Conservation (phyloP, 257 asterid species). For the Nicotiana attenuata region DNA sequence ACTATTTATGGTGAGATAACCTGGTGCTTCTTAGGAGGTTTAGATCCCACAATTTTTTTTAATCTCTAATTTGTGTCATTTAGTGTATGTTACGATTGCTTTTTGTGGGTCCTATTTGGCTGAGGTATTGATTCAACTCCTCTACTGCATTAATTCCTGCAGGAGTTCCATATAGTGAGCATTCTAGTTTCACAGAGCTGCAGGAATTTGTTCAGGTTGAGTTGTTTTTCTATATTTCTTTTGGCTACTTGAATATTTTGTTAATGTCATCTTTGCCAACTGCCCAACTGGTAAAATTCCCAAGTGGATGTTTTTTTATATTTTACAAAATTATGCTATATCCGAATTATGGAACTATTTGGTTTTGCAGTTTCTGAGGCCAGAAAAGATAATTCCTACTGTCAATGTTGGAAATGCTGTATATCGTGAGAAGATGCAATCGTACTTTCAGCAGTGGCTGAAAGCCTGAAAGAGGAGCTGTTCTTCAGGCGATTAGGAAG, state of each 20-base stretch:
- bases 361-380: conserved; percentile 22
- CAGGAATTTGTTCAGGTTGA: conserved; percentile 29
- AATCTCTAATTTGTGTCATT: background rate
- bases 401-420: conserved; percentile 27
- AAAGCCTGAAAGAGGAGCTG: conserved; percentile 11
- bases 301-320: background rate
- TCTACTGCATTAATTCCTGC: conserved; percentile 11
- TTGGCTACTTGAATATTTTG: background rate
- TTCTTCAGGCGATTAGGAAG: background rate
- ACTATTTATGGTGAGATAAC: conserved; percentile 26
- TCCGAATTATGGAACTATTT: background rate
- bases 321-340: background rate
- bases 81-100: background rate
- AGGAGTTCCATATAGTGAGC: conserved; percentile 31
- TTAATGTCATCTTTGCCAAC: background rate
- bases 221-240: background rate
- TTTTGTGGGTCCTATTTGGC: background rate
- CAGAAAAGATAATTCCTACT: conserved; percentile 27
- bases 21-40: background rate
- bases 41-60: background rate
- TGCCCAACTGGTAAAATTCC: background rate
- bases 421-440: conserved; percentile 29
- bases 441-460: conserved; percentile 28
- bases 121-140: background rate
- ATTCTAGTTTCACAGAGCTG: conserved; percentile 28